Conservation (phyloP, 2,329 filamentous ascomycete species). For the Fusarium cicatricum region DNA sequence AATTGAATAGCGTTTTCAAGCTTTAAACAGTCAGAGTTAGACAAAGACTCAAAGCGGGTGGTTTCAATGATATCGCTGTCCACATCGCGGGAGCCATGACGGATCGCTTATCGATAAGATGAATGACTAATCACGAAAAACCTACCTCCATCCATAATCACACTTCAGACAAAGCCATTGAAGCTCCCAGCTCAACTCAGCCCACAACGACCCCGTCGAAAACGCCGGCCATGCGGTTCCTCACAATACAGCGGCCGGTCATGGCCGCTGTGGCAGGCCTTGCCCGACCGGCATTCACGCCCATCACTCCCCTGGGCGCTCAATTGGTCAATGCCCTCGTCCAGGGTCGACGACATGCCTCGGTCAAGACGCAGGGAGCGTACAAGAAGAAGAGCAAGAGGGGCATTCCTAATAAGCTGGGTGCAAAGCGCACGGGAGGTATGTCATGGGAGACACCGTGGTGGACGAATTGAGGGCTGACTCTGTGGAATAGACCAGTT, state of each 20-base stretch:
- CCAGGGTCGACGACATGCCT: slow-evolving; percentile 62
- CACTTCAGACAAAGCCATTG: slow-evolving; percentile 9
- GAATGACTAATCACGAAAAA: slow-evolving; percentile 43
- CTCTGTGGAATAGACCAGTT: slow-evolving; percentile 72
- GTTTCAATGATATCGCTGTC: slow-evolving; percentile 26
- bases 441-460: slow-evolving; percentile 44
- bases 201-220: slow-evolving; percentile 46
- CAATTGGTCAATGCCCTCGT: slow-evolving; percentile 53
- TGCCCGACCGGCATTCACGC: slow-evolving; percentile 37
- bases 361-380: slow-evolving; percentile 71
- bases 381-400: slow-evolving; percentile 71
- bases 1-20: neutral
- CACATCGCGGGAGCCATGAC: too few relatives aligned
- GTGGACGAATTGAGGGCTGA: slow-evolving; percentile 20
- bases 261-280: slow-evolving; percentile 50
- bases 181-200: slow-evolving; percentile 42
- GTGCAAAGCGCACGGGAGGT: slow-evolving; percentile 93
- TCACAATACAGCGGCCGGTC: slow-evolving; percentile 57
- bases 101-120: slow-evolving; percentile 44
- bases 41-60: slow-evolving; percentile 1
- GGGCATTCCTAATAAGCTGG: slow-evolving; percentile 80
- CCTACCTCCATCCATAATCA: slow-evolving; percentile 36
- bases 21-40: neutral
- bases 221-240: slow-evolving; percentile 54
- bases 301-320: slow-evolving; percentile 30